Conservation (phyloP, 108 stramenopile species). For the Mediolabrus comicus region DNA sequence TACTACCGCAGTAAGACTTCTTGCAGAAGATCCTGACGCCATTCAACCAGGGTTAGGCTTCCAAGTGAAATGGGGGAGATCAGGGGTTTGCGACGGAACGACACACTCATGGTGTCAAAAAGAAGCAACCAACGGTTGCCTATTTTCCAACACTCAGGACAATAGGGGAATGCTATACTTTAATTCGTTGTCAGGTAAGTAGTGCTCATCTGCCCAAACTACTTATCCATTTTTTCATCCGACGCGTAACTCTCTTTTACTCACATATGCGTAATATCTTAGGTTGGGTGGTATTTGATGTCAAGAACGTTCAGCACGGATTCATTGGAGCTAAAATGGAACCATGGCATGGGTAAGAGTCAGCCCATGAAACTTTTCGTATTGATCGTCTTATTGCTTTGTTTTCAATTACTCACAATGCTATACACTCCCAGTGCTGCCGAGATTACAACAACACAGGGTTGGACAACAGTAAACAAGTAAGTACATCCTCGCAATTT, state of each 20-base stretch:
- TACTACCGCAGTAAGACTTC: neutral
- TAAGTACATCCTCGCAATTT: no score
- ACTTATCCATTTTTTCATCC: neutral
- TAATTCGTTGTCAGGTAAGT: slow-evolving; percentile 27
- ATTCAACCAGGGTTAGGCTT: slow-evolving; percentile 33
- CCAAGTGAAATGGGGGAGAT: slow-evolving; percentile 23
- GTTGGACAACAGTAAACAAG: no score
- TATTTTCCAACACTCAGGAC: slow-evolving; percentile 27
- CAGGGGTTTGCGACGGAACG: slow-evolving; percentile 32
- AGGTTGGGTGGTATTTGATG: slow-evolving; percentile 39
- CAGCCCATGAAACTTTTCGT: no score
- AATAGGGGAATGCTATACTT: slow-evolving; percentile 31
- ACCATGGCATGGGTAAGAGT: slow-evolving; percentile 21
- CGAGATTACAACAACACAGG: slow-evolving; percentile 10
- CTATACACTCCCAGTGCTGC: no score
- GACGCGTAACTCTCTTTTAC: neutral
- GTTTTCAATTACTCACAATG: no score
- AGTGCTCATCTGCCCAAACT: no score
- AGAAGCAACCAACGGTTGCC: neutral
- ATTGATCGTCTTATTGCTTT: no score
- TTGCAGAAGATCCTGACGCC: neutral
- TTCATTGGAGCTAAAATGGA: slow-evolving; percentile 43
- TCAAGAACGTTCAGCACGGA: slow-evolving; percentile 33
- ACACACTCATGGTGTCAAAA: slow-evolving; percentile 37
- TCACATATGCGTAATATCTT: no score